Evolutionary conservation across 1,284 basidiomycete species (phyloP).

Genomic region (Heterobasidion parviporum): DNA sequence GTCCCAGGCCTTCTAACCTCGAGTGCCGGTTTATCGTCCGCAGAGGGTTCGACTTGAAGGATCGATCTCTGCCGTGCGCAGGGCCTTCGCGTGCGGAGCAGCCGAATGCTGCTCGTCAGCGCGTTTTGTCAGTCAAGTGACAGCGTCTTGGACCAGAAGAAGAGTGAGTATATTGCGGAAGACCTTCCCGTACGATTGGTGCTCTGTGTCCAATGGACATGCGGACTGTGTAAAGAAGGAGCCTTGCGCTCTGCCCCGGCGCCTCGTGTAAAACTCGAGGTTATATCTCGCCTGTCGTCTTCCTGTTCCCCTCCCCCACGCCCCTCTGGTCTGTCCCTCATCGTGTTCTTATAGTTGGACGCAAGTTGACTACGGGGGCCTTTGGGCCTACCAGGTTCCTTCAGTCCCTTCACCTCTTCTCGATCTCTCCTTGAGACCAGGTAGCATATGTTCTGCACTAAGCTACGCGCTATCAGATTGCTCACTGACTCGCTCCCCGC

Average conservation of each 20-base stretch:
- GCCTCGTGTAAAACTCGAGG: constrained; percentile 15
- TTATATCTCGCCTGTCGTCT: constrained; percentile 7
- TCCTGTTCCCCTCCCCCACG: constrained; percentile 5
- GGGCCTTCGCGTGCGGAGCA: too few relatives aligned
- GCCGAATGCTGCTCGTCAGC: too few relatives aligned
- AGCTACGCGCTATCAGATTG: neutral
- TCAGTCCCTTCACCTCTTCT: neutral
- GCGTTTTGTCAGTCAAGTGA: too few relatives aligned
- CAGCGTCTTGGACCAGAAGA: too few relatives aligned
- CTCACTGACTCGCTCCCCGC: neutral
- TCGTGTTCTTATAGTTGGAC: constrained; percentile 12
- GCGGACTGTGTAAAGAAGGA: constrained; percentile 5
- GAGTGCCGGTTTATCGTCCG: too few relatives aligned
- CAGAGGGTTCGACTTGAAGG: too few relatives aligned
- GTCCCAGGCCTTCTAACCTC: too few relatives aligned
- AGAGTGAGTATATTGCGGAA: neutral
- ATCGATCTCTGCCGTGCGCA: too few relatives aligned
- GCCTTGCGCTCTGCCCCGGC: constrained; percentile 3
- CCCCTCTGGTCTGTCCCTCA: constrained; percentile 4
- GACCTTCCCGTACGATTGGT: neutral
- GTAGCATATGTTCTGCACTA: constrained; percentile 3
- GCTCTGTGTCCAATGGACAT: neutral
- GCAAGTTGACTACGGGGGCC: constrained; percentile 12
- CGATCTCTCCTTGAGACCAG: constrained; percentile 1
- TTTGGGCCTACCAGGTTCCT: constrained; percentile 8